Evolutionary conservation across 2,329 filamentous ascomycete species (phyloP).

Genomic region (Alternaria gaisen): DNA sequence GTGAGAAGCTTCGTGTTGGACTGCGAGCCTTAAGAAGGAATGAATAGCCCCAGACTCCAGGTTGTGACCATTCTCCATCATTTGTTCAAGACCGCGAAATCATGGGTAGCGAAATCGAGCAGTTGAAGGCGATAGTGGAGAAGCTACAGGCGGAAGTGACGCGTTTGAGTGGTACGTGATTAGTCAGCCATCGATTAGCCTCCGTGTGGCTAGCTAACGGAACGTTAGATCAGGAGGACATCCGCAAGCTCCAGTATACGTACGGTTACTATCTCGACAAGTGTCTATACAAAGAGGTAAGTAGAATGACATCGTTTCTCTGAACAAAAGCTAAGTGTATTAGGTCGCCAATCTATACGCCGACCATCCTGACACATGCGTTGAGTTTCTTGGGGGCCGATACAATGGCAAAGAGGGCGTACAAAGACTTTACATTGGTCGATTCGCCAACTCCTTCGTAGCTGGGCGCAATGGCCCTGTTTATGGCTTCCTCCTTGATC

Average conservation of each 20-base stretch:
- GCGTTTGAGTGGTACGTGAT: constrained; percentile 36
- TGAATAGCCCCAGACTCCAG: neutral
- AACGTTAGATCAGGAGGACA: constrained; percentile 60
- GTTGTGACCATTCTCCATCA: no score
- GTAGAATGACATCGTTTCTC: neutral
- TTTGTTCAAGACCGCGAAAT: neutral
- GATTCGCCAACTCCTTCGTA: constrained; percentile 62
- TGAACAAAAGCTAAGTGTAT: neutral
- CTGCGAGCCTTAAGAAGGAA: constrained; percentile 27
- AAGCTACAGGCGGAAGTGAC: constrained; percentile 41
- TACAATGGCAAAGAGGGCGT: constrained; percentile 63
- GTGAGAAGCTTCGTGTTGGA: constrained; percentile 1
- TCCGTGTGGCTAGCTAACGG: constrained; percentile 17
- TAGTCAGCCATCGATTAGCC: constrained; percentile 1
- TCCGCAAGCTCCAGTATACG: constrained; percentile 65
- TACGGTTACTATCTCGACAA: constrained; percentile 69
- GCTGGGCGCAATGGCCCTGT: constrained; percentile 65
- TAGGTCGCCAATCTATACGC: constrained; percentile 57
- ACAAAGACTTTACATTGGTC: constrained; percentile 61
- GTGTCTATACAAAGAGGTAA: constrained; percentile 65
- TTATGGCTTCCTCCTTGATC: constrained; percentile 65
- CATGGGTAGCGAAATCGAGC: constrained; percentile 42
- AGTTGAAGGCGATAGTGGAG: constrained; percentile 39
- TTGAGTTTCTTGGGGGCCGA: constrained; percentile 65
- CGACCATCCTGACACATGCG: constrained; percentile 62